These are phyloP conservation scores for Cladosporium oxysporum DNA, from an alignment of 2,329 filamentous ascomycete species.

Conservation along the genomic window DNA sequence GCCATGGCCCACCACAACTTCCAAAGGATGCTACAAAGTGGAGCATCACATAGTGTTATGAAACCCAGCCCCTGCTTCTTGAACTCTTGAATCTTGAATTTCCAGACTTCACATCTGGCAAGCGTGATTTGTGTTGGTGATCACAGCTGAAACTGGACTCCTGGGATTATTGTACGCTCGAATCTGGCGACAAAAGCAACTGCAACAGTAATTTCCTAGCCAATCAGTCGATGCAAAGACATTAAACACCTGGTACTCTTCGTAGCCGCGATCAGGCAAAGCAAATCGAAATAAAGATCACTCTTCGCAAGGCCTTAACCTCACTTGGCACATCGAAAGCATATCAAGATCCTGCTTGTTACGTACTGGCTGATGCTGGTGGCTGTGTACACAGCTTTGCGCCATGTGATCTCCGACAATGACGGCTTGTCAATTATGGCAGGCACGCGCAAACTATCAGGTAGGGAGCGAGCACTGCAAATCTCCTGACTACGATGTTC, in stretches of 20 bases:
- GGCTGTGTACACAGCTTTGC: too few relatives aligned
- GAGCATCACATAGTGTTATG: not conserved
- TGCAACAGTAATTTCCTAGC: not conserved
- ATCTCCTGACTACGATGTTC: not conserved
- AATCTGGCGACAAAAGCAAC: not conserved
- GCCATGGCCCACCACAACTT: not conserved
- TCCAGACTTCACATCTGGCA: not conserved
- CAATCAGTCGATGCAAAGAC: not conserved
- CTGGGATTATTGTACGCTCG: not conserved
- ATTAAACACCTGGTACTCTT: too few relatives aligned
- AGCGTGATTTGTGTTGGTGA: not conserved
- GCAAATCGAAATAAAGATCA: not conserved
- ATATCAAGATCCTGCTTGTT: too few relatives aligned
- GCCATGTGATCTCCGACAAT: too few relatives aligned
- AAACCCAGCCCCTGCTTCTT: not conserved
- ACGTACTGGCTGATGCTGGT: too few relatives aligned
- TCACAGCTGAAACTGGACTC: not conserved
- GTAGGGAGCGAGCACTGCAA: not conserved
- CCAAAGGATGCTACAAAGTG: not conserved
- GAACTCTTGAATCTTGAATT: not conserved
- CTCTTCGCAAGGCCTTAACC: not conserved
- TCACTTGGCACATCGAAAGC: not conserved
- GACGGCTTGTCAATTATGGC: too few relatives aligned
- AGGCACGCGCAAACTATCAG: too few relatives aligned
- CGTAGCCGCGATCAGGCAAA: not conserved